These are phyloP conservation scores for Xylaria sp. DNA, from an alignment of 2,329 filamentous ascomycete species.

Conservation along the genomic window DNA sequence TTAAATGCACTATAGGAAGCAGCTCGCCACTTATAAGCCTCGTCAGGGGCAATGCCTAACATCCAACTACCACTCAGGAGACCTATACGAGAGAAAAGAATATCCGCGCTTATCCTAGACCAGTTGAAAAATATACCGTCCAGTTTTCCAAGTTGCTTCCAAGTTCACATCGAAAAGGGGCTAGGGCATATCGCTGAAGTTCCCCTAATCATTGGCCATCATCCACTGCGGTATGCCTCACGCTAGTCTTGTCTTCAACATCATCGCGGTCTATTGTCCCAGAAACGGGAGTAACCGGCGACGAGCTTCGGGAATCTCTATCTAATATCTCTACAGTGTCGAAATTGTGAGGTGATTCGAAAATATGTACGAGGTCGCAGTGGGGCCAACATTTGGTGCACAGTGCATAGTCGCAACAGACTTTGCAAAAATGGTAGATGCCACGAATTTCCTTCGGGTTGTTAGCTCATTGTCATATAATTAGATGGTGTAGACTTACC, in stretches of 20 bases:
- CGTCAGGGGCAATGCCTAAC: no score
- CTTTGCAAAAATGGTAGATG: neutral
- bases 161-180: no score
- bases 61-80: no score
- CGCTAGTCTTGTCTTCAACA: neutral
- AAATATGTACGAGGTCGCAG: slow-evolving; percentile 13
- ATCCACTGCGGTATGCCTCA: neutral
- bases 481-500: neutral
- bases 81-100: no score
- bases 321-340: neutral
- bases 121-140: no score
- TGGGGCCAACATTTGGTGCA: slow-evolving; percentile 14
- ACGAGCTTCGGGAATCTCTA: neutral
- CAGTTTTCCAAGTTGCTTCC: no score
- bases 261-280: neutral
- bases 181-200: no score
- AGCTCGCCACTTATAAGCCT: no score
- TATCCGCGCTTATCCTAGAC: no score
- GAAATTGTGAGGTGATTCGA: slow-evolving; percentile 7
- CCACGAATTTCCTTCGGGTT: slow-evolving; percentile 8
- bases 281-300: neutral
- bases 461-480: slow-evolving; percentile 5
- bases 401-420: slow-evolving; percentile 7
- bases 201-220: neutral
- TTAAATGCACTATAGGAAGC: no score